These are phyloP conservation scores for Podila epicladia DNA, from an alignment of 192 early-diverging fungal genomes.

Conservation along the genomic window DNA sequence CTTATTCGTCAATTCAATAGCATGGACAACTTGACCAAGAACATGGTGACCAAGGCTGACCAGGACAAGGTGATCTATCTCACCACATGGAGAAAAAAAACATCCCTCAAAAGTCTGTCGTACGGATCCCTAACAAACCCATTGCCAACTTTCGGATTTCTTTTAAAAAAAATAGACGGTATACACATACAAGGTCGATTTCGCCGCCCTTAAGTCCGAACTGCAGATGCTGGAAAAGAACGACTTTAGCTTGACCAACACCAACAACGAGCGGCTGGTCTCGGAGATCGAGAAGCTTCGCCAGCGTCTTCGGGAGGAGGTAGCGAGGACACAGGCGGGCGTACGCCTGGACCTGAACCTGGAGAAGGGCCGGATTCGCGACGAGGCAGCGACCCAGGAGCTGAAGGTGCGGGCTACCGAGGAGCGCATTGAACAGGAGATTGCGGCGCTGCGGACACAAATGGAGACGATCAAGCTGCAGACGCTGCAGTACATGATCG, in stretches of 20 bases:
- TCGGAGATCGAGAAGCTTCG: conserved; percentile 88
- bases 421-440: conserved; percentile 89
- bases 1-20: conserved; percentile 35
- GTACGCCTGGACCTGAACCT: conserved; percentile 87
- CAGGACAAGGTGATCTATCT: conserved; percentile 70
- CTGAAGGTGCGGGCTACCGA: conserved; percentile 88
- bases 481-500: conserved; percentile 84
- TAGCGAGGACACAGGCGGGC: conserved; percentile 83
- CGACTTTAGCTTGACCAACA: conserved; percentile 83
- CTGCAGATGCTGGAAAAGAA: conserved; percentile 91
- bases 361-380: conserved; percentile 90
- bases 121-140: no score
- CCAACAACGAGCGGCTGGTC: conserved; percentile 82
- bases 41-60: conserved; percentile 84
- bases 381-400: conserved; percentile 85
- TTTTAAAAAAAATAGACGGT: conserved; percentile 60
- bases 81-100: conserved; percentile 8
- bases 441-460: conserved; percentile 79
- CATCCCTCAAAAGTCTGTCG: no score
- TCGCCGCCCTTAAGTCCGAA: conserved; percentile 88
- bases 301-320: conserved; percentile 84
- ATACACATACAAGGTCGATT: conserved; percentile 90
- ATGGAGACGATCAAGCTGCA: conserved; percentile 92
- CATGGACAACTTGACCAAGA: conserved; percentile 65
- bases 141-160: no score